Evolutionary conservation across 2,329 filamentous ascomycete species (phyloP).

Genomic region (Furcasterigmium furcatum): DNA sequence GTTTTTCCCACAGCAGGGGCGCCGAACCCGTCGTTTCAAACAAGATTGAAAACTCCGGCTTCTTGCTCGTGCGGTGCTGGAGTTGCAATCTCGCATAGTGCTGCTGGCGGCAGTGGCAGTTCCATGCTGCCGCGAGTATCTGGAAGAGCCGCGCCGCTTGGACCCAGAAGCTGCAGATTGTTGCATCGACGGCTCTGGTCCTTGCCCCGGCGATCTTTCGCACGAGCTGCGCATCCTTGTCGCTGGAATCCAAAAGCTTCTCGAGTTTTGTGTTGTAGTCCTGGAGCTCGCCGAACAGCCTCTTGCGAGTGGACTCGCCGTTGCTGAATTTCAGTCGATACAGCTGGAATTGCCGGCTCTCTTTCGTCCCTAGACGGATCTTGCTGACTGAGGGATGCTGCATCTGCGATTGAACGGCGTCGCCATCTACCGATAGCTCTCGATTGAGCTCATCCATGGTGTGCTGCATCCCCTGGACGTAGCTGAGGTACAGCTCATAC

Average conservation of each 20-base stretch:
- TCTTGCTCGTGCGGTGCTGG: constrained; percentile 15
- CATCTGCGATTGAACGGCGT: constrained; percentile 9
- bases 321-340: constrained; percentile 19
- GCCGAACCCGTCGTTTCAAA: constrained; percentile 6
- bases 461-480: constrained; percentile 8
- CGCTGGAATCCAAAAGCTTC: constrained; percentile 14
- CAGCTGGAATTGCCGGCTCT: constrained; percentile 9
- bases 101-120: constrained; percentile 15
- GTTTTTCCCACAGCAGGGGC: constrained; percentile 4
- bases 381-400: neutral
- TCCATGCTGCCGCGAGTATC: constrained; percentile 16
- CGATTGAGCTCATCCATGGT: constrained; percentile 13
- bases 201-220: neutral
- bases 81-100: constrained; percentile 18
- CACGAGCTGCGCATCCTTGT: constrained; percentile 10
- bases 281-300: constrained; percentile 17
- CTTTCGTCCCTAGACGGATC: constrained; percentile 10
- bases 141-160: constrained; percentile 17
- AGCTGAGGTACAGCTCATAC: constrained; percentile 11
- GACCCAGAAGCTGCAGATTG: constrained; percentile 20
- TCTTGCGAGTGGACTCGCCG: constrained; percentile 11
- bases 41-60: constrained; percentile 13
- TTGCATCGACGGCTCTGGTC: constrained; percentile 5
- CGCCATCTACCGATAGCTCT: constrained; percentile 13
- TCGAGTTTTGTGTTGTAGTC: constrained; percentile 15